These are phyloP conservation scores for Arthrocladium fulminans DNA, from an alignment of 2,329 filamentous ascomycete species.

Conservation along the genomic window DNA sequence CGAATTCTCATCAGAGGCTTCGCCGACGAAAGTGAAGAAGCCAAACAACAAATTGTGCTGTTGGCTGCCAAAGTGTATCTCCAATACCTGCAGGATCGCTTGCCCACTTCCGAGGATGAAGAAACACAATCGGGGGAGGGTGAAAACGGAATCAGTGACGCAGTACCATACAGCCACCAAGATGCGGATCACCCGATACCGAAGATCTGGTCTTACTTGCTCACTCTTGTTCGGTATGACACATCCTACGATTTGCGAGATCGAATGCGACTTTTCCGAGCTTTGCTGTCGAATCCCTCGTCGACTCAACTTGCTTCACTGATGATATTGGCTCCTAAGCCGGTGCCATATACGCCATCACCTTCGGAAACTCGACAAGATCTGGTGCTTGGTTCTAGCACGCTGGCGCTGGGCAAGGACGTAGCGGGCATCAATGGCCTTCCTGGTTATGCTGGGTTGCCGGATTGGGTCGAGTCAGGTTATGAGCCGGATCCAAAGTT, in stretches of 20 bases:
- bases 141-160: slow-evolving; percentile 19
- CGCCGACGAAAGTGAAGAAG: slow-evolving; percentile 69
- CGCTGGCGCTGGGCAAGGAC: slow-evolving; percentile 65
- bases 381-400: slow-evolving; percentile 73
- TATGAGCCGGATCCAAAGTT: slow-evolving; percentile 68
- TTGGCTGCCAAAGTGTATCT: slow-evolving; percentile 95
- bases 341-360: slow-evolving; percentile 79
- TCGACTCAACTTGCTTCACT: slow-evolving; percentile 77
- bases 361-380: slow-evolving; percentile 75
- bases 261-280: slow-evolving; percentile 76
- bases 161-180: slow-evolving; percentile 21
- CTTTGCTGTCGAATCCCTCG: slow-evolving; percentile 66
- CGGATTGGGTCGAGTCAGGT: slow-evolving; percentile 75
- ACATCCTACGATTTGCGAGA: slow-evolving; percentile 92
- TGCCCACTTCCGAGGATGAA: slow-evolving; percentile 15
- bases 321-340: slow-evolving; percentile 87
- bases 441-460: slow-evolving; percentile 67
- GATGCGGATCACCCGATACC: slow-evolving; percentile 58
- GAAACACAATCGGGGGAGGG: slow-evolving; percentile 22
- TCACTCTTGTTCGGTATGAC: slow-evolving; percentile 83
- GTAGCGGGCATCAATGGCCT: slow-evolving; percentile 66
- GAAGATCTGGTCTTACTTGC: slow-evolving; percentile 72
- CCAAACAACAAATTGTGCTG: slow-evolving; percentile 84
- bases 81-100: slow-evolving; percentile 56
- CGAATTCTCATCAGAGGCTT: slow-evolving; percentile 83